Conservation (phyloP, 169 alveolate species). For the Plasmodium gonderi region DNA sequence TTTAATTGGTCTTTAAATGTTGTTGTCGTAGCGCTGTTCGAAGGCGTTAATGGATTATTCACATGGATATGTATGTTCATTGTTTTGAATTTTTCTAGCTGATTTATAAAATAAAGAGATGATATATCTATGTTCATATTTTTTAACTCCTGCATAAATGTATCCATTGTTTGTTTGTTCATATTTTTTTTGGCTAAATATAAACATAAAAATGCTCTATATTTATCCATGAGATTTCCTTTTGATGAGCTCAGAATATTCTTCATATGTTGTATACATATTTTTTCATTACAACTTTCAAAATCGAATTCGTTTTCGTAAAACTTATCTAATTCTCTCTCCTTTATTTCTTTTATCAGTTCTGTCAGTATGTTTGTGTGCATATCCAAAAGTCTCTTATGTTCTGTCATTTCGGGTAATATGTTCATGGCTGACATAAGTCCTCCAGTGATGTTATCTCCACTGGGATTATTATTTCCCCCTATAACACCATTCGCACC, state of each 20-base stretch:
- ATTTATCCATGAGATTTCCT: slow-evolving; percentile 77
- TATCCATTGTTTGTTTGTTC: slow-evolving; percentile 67
- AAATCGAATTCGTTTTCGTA: slow-evolving; percentile 85
- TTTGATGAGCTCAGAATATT: slow-evolving; percentile 77
- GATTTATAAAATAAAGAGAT: slow-evolving; percentile 53
- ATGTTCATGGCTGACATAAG: slow-evolving; percentile 87
- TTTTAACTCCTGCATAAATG: slow-evolving; percentile 76
- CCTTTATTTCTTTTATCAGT: slow-evolving; percentile 85
- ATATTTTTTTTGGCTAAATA: slow-evolving; percentile 75
- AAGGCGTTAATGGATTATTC: slow-evolving; percentile 29
- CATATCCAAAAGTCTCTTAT: slow-evolving; percentile 87
- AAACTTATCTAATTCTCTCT: slow-evolving; percentile 84
- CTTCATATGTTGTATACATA: slow-evolving; percentile 80
- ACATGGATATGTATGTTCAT: slow-evolving; percentile 78
- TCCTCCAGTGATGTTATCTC: slow-evolving; percentile 77
- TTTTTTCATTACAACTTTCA: slow-evolving; percentile 79
- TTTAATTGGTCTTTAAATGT: slow-evolving; percentile 80
- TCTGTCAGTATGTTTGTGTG: slow-evolving; percentile 89
- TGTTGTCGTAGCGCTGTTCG: slow-evolving; percentile 51
- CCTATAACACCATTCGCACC: slow-evolving; percentile 12
- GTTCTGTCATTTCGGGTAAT: slow-evolving; percentile 89
- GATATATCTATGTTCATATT: slow-evolving; percentile 65
- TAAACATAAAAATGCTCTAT: slow-evolving; percentile 80
- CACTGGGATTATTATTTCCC: neutral
- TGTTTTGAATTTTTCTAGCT: slow-evolving; percentile 77